A percentile compares a stretch with the other conserved stretches of the same genome.
These are phyloP conservation scores for Fusarium verticillioides DNA, from an alignment of 2,329 filamentous ascomycete species.

Conservation along the genomic window DNA sequence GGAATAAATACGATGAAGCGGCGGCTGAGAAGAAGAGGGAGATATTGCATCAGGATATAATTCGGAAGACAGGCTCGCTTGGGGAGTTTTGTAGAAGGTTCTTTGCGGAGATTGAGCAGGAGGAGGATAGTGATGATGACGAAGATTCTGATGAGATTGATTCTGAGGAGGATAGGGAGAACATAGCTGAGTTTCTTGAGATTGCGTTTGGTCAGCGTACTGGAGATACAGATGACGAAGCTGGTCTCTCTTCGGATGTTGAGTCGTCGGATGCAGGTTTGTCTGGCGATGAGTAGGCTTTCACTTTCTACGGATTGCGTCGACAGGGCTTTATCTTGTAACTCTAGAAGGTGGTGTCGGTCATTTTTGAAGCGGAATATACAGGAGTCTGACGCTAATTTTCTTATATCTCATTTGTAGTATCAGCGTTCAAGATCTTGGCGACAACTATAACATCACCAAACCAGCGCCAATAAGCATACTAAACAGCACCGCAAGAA, in stretches of 20 bases:
- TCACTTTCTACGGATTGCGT: fast-evolving
- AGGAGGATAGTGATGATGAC: not conserved
- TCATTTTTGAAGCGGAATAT: fast-evolving
- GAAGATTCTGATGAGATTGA: not conserved
- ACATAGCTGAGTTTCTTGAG: not conserved
- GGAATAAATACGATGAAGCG: not conserved
- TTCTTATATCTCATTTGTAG: too few relatives aligned
- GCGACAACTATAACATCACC: conserved; percentile 10
- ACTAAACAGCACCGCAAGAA: not conserved
- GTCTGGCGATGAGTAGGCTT: not conserved
- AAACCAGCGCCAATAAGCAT: conserved; percentile 28
- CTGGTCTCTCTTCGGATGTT: not conserved
- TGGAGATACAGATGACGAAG: too few relatives aligned
- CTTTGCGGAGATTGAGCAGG: not conserved
- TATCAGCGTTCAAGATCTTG: fast-evolving
- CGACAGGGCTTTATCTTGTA: fast-evolving
- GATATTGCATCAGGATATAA: not conserved
- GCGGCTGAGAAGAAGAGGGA: not conserved
- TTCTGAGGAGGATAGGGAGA: not conserved
- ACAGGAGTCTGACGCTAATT: fast-evolving
- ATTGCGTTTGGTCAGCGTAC: not conserved
- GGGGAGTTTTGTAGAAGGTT: not conserved
- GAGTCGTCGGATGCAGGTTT: not conserved
- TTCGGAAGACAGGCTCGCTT: not conserved
- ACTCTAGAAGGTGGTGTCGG: too few relatives aligned